Evolutionary conservation across 257 asterid species (phyloP).

Genomic region (Ophiorrhiza pumila): DNA sequence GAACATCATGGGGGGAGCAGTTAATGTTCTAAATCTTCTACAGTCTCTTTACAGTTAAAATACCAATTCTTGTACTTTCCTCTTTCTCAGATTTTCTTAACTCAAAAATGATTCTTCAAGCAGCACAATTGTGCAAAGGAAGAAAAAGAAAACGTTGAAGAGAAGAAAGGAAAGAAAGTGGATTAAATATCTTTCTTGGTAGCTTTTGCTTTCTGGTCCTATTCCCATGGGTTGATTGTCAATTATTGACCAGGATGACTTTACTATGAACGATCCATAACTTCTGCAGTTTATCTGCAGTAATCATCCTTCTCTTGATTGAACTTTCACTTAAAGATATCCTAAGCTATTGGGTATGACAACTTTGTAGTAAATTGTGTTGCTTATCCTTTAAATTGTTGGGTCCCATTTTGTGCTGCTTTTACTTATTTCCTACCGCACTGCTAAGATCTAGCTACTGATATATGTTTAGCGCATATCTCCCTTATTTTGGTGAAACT

Average conservation of each 20-base stretch:
- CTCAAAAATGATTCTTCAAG: too few relatives aligned
- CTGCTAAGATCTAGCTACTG: neutral
- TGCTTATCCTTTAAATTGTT: neutral
- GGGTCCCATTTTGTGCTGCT: neutral
- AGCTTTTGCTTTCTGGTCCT: too few relatives aligned
- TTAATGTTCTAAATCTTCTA: too few relatives aligned
- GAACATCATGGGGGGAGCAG: too few relatives aligned
- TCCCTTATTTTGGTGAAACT: neutral
- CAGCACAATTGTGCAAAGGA: too few relatives aligned
- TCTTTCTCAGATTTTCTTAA: too few relatives aligned
- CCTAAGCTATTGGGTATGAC: neutral
- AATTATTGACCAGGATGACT: neutral
- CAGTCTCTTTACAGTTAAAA: too few relatives aligned
- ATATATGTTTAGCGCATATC: neutral
- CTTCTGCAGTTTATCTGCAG: neutral
- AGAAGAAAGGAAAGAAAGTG: too few relatives aligned
- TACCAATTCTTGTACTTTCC: too few relatives aligned
- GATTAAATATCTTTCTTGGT: too few relatives aligned
- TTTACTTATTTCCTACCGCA: neutral
- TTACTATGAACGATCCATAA: neutral
- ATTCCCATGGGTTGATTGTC: too few relatives aligned
- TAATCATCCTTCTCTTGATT: neutral
- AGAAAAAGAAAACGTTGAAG: too few relatives aligned
- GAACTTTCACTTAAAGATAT: neutral
- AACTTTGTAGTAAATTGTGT: neutral